Conservation (phyloP, 257 asterid genomes). For the Nicotiana obtusifolia region DNA sequence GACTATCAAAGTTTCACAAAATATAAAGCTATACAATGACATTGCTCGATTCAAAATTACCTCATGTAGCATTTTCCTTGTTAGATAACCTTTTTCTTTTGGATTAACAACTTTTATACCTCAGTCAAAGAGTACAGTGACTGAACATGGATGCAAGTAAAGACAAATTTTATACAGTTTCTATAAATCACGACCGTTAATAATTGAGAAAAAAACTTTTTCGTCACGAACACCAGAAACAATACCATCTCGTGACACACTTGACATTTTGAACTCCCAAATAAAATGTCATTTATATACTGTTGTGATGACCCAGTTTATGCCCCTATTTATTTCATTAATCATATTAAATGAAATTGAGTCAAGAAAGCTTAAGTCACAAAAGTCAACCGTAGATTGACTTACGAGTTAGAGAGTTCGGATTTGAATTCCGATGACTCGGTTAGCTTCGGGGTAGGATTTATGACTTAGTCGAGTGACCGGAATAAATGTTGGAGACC, state of each 20-base stretch:
- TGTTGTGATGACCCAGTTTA: too few species aligned
- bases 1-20: not conserved
- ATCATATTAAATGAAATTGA: too few species aligned
- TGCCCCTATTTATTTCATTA: too few species aligned
- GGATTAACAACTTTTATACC: not conserved
- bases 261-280: slow-evolving; percentile 1
- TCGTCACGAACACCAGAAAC: not conserved
- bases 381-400: too few species aligned
- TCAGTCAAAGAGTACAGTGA: not conserved
- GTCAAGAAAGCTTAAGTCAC: too few species aligned
- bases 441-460: too few species aligned
- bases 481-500: too few species aligned
- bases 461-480: too few species aligned
- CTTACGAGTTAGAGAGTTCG: too few species aligned
- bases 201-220: too few species aligned
- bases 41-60: not conserved
- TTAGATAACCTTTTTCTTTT: not conserved
- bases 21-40: not conserved
- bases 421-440: too few species aligned
- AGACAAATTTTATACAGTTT: not conserved
- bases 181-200: not conserved
- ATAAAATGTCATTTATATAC: not conserved
- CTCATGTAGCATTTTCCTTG: not conserved
- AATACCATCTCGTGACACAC: not conserved
- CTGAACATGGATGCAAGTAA: not conserved